Base-by-base conservation (phyloP, 2,329 filamentous ascomycete species). In the Stachybotrys chartarum region DNA sequence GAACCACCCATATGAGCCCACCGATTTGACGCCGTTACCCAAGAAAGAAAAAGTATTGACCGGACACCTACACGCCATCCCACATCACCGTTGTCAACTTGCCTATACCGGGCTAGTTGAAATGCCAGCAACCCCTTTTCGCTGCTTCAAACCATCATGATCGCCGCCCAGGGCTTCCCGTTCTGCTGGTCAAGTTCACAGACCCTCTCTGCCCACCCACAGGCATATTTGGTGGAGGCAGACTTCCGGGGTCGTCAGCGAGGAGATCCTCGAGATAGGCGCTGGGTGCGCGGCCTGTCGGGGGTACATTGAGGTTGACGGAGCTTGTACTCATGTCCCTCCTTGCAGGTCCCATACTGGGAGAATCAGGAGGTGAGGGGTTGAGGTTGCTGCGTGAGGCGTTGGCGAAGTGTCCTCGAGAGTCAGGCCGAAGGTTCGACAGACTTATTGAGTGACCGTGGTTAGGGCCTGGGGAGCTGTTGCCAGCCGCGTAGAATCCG, bases 241-340 rank as follows among this genome's bases (percentile, higher is more conserved):
- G 74, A 60, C 73, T 69, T 44, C 74, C 74, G 6, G 78, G 76
- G 65, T 91, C 86, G 59, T 88, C 89, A 65, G 91, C 90, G 58
- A 97, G 87, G 52, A 97, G 72, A 69, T 97, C 91, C 57, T 97
- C 92, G 45, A 97, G 77, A 68, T 91, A 96, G 17, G 91, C 90
- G 69, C 90, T 96, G 0, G 93, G 93, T 16, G 91, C 88, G 56
- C 92, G 80, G 55, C 85, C 84, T 54, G 84, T 86, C 14, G 84
- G 78, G 3, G 86, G 80, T 16, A 64, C 64, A 55, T 82, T 78
- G 59, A 87, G 77, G 62, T 85, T 87, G 59, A 92, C 67, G 5
- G 84, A 86, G 67, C 86, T 91, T 48, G 80, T 76, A 68, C 83
- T 87, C 52, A 79, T 66, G 57, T 83, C 75, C 65, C 70, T 78